A percentile compares a stretch with the other conserved stretches of the same genome.
phyloP scores from a whole-genome alignment of 768 basidiomycete species.

The Hygrophorus pudorinus region DNA sequence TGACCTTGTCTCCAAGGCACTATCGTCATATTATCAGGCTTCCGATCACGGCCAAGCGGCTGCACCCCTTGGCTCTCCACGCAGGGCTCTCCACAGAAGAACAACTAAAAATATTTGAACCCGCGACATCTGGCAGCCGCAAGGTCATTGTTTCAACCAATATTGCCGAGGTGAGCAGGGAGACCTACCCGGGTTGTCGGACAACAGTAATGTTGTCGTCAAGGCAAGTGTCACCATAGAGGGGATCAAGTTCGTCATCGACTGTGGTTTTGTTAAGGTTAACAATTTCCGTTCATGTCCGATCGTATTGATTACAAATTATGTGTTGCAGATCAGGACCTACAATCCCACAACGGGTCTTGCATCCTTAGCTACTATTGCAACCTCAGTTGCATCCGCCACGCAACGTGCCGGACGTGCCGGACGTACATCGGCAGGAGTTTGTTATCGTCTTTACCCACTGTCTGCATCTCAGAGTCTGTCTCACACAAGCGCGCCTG shows the following conservation, averaged over 20 bases:
- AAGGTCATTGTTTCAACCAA: constrained; percentile 94
- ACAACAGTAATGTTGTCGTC: background rate
- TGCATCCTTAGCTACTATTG: constrained; percentile 74
- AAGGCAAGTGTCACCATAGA: constrained; percentile 96
- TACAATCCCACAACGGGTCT: constrained; percentile 84
- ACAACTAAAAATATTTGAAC: constrained; percentile 78
- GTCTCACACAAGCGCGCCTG: constrained; percentile 67
- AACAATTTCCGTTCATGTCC: background rate
- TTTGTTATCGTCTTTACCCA: constrained; percentile 89
- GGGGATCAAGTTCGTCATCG: constrained; percentile 88
- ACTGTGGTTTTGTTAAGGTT: constrained; percentile 94
- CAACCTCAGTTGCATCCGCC: constrained; percentile 82
- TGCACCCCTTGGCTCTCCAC: constrained; percentile 72
- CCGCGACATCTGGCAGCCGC: constrained; percentile 61
- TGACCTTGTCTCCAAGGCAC: background rate
- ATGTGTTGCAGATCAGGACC: constrained; percentile 72
- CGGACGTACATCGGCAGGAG: constrained; percentile 84
- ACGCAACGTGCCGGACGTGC: constrained; percentile 92
- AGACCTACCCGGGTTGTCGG: background rate
- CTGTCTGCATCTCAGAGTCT: constrained; percentile 49
- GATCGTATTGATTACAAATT: background rate
- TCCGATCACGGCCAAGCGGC: constrained; percentile 41
- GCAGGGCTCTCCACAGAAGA: constrained; percentile 85
- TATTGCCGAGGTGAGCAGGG: constrained; percentile 70
- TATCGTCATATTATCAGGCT: constrained; percentile 25